Conservation (phyloP, 352 stramenopile species). For the Phytophthora fragariaefolia region DNA sequence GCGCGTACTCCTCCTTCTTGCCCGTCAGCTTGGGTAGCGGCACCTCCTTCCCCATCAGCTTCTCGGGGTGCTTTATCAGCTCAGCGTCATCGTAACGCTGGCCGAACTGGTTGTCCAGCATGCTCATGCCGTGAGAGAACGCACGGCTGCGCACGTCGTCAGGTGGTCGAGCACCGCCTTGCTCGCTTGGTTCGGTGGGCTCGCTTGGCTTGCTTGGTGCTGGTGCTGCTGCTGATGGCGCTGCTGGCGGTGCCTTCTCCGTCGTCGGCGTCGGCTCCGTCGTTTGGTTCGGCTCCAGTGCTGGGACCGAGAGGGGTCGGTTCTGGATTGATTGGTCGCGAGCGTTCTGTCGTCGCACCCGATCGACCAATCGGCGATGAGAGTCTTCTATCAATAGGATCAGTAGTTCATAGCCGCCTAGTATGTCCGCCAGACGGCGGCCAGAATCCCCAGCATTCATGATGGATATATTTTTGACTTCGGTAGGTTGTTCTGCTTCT, state of each 20-base stretch:
- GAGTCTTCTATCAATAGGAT: not conserved
- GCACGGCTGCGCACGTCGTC: not conserved
- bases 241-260: no score
- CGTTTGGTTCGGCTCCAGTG: not conserved
- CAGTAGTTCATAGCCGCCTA: not conserved
- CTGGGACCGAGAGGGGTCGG: not conserved
- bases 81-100: not conserved
- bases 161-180: not conserved
- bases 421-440: no score
- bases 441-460: not conserved
- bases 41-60: not conserved
- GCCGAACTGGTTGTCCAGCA: not conserved
- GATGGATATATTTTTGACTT: not conserved
- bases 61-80: not conserved
- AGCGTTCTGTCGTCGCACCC: not conserved
- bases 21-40: not conserved
- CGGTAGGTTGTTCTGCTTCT: not conserved
- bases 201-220: no score
- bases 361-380: not conserved
- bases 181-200: not conserved
- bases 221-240: no score
- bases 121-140: not conserved
- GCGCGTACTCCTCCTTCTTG: not conserved
- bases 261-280: not conserved
- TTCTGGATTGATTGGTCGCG: not conserved